These are phyloP conservation scores for Hygrophoropsis aurantiaca DNA, from an alignment of 768 basidiomycete genomes.

Conservation along the genomic window DNA sequence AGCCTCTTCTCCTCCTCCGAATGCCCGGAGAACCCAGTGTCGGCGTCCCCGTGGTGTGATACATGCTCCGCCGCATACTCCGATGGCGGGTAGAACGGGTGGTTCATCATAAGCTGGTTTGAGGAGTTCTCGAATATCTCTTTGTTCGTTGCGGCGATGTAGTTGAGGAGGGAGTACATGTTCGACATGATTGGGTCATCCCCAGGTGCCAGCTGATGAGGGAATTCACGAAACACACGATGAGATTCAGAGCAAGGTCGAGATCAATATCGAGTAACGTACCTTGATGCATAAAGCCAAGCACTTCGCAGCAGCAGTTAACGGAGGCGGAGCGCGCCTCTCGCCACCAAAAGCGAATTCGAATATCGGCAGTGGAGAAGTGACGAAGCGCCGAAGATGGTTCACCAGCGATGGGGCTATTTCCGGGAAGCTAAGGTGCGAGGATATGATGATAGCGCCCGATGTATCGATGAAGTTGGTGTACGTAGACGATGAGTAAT, in stretches of 20 bases:
- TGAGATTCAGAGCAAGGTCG: too few species aligned
- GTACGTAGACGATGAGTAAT: neutral
- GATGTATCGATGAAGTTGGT: too few species aligned
- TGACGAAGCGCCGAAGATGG: slow-evolving; percentile 85
- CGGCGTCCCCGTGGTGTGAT: slow-evolving; percentile 54
- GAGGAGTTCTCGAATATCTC: slow-evolving; percentile 59
- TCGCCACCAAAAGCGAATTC: slow-evolving; percentile 81
- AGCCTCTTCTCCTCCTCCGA: slow-evolving; percentile 84
- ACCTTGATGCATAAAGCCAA: slow-evolving; percentile 89
- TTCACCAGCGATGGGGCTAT: slow-evolving; percentile 72
- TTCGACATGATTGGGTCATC: slow-evolving; percentile 92
- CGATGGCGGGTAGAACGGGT: slow-evolving; percentile 37
- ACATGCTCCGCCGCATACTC: slow-evolving; percentile 41
- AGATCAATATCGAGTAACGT: slow-evolving; percentile 12
- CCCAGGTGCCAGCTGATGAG: slow-evolving; percentile 69
- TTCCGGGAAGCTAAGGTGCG: slow-evolving; percentile 65
- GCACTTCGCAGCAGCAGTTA: slow-evolving; percentile 86
- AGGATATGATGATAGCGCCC: neutral
- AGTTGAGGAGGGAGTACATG: slow-evolving; percentile 95
- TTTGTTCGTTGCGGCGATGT: slow-evolving; percentile 82
- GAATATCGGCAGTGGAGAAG: slow-evolving; percentile 84
- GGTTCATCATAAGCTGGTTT: slow-evolving; percentile 41
- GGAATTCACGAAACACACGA: slow-evolving; percentile 4
- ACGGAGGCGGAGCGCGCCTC: slow-evolving; percentile 70
- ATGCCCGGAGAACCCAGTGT: slow-evolving; percentile 61